A percentile compares a stretch with the other conserved stretches of the same genome.
Evolutionary conservation across 106 monocot genomes (phyloP).

Genomic region (Acorus gramineus): DNA sequence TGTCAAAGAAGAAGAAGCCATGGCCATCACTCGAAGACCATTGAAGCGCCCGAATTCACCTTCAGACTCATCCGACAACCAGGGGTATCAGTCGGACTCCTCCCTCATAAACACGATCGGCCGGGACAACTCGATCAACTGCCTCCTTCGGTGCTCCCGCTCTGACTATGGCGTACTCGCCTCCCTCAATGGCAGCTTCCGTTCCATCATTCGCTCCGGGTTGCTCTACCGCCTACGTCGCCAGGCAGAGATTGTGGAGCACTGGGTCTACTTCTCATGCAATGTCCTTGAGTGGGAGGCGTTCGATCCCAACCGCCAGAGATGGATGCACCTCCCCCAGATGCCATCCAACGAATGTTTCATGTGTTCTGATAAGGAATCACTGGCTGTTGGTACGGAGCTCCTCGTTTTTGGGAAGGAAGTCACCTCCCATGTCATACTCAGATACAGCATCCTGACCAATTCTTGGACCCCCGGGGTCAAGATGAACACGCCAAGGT

Average conservation of each 20-base stretch:
- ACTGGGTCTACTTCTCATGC: slow-evolving; percentile 78
- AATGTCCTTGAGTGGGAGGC: slow-evolving; percentile 62
- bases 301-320: slow-evolving; percentile 39
- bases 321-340: slow-evolving; percentile 61
- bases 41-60: too few species aligned
- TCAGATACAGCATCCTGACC: slow-evolving; percentile 57
- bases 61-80: slow-evolving; percentile 1
- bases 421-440: slow-evolving; percentile 34
- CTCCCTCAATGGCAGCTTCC: slow-evolving; percentile 46
- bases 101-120: slow-evolving; percentile 58
- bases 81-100: slow-evolving; percentile 19
- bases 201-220: slow-evolving; percentile 40
- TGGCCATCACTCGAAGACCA: not conserved
- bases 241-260: slow-evolving; percentile 38
- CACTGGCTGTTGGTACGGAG: slow-evolving; percentile 75
- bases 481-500: slow-evolving; percentile 59
- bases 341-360: slow-evolving; percentile 75
- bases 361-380: slow-evolving; percentile 75
- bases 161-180: slow-evolving; percentile 63
- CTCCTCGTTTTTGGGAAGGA: slow-evolving; percentile 77
- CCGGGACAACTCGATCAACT: slow-evolving; percentile 69
- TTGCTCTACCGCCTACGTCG: slow-evolving; percentile 56
- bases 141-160: slow-evolving; percentile 52
- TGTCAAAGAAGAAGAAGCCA: not conserved
- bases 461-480: slow-evolving; percentile 62